phyloP scores from a whole-genome alignment of 2,329 filamentous ascomycete species.

The Colletotrichum horii region DNA sequence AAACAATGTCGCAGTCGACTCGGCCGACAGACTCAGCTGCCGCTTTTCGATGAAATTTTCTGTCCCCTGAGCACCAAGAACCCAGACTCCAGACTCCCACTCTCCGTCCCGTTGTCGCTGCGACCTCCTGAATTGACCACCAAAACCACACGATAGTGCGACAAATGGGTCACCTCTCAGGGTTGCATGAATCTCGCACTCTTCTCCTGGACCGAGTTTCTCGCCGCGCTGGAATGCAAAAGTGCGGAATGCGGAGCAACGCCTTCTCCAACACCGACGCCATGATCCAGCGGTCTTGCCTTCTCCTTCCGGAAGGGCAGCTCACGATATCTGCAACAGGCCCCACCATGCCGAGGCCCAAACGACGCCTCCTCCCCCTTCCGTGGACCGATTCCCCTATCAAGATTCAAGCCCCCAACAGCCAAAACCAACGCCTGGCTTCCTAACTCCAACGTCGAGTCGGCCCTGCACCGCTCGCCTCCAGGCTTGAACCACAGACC shows the following conservation, averaged over 20 bases:
- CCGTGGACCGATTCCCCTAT: neutral
- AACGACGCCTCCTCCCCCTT: neutral
- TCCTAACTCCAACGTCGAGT: neutral
- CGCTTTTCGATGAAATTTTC: neutral
- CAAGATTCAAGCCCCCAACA: neutral
- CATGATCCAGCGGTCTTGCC: conserved; percentile 9
- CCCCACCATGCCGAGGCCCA: neutral
- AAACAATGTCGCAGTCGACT: neutral
- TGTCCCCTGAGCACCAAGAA: neutral
- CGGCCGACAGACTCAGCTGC: neutral
- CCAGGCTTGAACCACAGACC: neutral
- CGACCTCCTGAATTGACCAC: neutral
- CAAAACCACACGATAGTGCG: neutral
- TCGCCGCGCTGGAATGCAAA: neutral
- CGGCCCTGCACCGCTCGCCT: neutral
- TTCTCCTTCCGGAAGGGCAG: conserved; percentile 12
- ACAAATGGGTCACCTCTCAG: neutral
- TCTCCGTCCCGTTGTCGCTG: neutral
- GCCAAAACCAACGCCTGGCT: neutral
- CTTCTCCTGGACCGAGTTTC: neutral
- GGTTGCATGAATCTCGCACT: neutral
- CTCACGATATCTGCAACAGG: conserved; percentile 9
- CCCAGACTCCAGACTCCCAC: neutral
- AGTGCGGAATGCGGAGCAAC: neutral
- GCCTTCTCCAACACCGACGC: conserved; percentile 8